Evolutionary conservation across 129 eudicot genomes (phyloP).

Genomic region (Saposhnikovia divaricata): DNA sequence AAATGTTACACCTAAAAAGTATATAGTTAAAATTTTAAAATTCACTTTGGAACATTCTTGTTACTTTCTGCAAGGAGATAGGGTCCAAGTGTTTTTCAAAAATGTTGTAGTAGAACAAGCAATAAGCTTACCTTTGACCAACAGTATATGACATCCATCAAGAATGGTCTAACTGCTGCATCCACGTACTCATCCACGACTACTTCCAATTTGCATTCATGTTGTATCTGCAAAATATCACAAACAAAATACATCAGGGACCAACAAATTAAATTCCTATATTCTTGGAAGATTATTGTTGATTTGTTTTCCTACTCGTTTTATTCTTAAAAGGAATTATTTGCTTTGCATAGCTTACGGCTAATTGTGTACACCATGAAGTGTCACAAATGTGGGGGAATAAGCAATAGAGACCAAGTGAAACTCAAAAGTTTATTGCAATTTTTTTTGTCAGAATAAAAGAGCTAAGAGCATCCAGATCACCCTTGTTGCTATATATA

Average conservation of each 20-base stretch:
- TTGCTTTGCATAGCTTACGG: background rate
- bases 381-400: background rate
- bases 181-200: slow-evolving; percentile 95
- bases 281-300: too few species aligned
- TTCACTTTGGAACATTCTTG: background rate
- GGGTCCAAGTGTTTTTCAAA: background rate
- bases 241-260: background rate
- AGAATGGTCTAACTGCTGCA: slow-evolving; percentile 78
- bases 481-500: background rate
- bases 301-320: background rate
- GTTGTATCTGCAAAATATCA: slow-evolving; percentile 66
- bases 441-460: background rate
- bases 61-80: too few species aligned
- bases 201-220: slow-evolving; percentile 88
- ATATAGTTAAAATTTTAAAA: too few species aligned
- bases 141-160: slow-evolving; percentile 99
- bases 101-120: background rate
- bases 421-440: background rate
- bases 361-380: background rate
- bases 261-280: background rate
- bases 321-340: too few species aligned
- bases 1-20: background rate
- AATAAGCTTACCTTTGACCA: slow-evolving; percentile 85
- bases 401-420: background rate
- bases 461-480: background rate